Evolutionary conservation across 352 stramenopile species (phyloP).

Genomic region (Thalassiosira sp.): DNA sequence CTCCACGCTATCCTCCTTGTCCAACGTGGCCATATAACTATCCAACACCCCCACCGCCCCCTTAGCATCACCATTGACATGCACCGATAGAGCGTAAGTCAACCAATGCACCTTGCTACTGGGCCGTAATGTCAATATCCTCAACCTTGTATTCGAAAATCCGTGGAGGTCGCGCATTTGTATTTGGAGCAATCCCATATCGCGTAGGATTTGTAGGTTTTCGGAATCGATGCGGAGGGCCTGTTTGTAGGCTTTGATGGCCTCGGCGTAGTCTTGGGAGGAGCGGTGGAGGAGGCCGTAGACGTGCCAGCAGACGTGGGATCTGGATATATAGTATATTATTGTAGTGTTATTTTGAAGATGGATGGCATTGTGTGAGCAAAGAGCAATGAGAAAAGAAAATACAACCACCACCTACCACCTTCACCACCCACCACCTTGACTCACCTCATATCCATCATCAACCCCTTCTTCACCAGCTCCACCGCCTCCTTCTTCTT

Average conservation of each 20-base stretch:
- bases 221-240: conserved; percentile 95
- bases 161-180: conserved; percentile 87
- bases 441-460: conserved; percentile 87
- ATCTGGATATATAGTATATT: too few relatives aligned
- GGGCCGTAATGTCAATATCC: conserved; percentile 91
- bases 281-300: conserved; percentile 96
- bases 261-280: too few relatives aligned
- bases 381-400: too few relatives aligned
- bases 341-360: too few relatives aligned
- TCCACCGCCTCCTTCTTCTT: conserved; percentile 95
- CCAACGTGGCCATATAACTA: conserved; percentile 91
- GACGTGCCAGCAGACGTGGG: conserved; percentile 98
- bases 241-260: too few relatives aligned
- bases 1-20: conserved; percentile 66
- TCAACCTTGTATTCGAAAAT: conserved; percentile 92
- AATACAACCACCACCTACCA: neutral
- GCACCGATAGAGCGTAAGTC: conserved; percentile 93
- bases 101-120: conserved; percentile 96
- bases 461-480: conserved; percentile 92
- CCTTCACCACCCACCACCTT: neutral
- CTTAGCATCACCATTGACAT: conserved; percentile 90
- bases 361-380: too few relatives aligned
- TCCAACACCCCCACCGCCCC: conserved; percentile 95
- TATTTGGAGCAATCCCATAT: conserved; percentile 95
- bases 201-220: conserved; percentile 96